Evolutionary conservation across 768 basidiomycete genomes (phyloP), one percentile per base, ranked within the genome.

Genomic region (Roridomyces roridus): DNA sequence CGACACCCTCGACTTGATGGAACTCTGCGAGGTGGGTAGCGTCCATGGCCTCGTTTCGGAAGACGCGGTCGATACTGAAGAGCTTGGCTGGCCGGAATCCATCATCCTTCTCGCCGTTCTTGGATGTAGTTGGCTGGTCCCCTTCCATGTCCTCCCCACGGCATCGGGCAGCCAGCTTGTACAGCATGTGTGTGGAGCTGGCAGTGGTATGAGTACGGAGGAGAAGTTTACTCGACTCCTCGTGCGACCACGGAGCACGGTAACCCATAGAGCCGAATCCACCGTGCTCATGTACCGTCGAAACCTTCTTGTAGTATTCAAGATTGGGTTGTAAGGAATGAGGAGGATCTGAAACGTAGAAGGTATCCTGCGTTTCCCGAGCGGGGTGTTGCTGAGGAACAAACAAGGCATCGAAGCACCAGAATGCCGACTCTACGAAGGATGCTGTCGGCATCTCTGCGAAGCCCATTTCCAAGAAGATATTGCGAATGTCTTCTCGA

Each of bases 401-500:
- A 72, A 96, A 99, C 62, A 99, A 82, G 2, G 96, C 87, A 72
- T 99, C 97, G 74, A 99, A 98, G 71, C 95, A 97, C 97, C 97
- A 99, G 83, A 98, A 99, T 31, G 91, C 92, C 20, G 94, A 96
- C 75, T 99, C 97, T 52, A 99, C 95, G 71, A 94, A 99, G 51
- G 88, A 87, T 46, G 87, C 86, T 9, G 97, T 98, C 14, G 96
- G 94, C 97, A 99, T 99, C 75, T 99, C 97, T 44, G 94, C 88
- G 75, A 98, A 99, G 10, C 97, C 97, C 96, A 98, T 98, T 72
- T 99, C 97, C 65, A 99, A 82, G 82, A 99, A 99, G 68, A 98
- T 98, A 71, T 91, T 91, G 48, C 96, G 84, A 68, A 99, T 93
- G 72, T 99, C 97, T 75, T 98, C 97, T 52, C 97, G 83, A 23